Base-by-base conservation (phyloP, 2,329 filamentous ascomycete genomes). In the Fusarium piperis region DNA sequence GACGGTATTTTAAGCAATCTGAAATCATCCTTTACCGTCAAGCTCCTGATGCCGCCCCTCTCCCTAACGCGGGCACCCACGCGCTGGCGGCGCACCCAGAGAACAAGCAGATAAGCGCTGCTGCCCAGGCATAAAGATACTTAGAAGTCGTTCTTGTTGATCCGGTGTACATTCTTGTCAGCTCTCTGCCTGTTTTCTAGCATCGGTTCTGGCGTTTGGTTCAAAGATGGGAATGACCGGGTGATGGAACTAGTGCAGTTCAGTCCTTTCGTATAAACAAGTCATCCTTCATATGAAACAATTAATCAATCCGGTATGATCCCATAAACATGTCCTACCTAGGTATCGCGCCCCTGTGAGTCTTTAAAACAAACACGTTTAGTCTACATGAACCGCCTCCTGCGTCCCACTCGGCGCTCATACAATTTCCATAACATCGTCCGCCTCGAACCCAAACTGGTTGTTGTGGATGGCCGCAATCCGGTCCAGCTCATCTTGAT, bases 1-100 rank as follows among this genome's bases (percentile, higher is more conserved):
- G 96, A 77, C 91, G 96, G 77, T 99, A 99, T 85, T 99, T 99
- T 85, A 99, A 99, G 83, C 96, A 99, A 83, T 98, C 94, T 59
- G 96, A 99, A 84, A 99, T 99, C 80, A 95, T 98, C 65, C 91
- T 99, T 59, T 98, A 93, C 85, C 91, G 96, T 73, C 96, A 98
- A 81, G 87, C 89, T 18, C 89, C 90, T 8, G 89, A 91, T 70
- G 83, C 87, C 26, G 70, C 77, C 4, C 76, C 78, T 33, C 61
- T 78, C 60, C 71, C 74, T 48, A 74, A 73, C 53, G 81, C 83
- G 44, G 83, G 81, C 71, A 81, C 79, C 53, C 83, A 83, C 58
- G 76, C 78, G 58, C 79, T 86, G 39, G 82, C 80, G 36, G 77
- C 79, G 35, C 81, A 83, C n/a, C 82, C 84, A 3, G 85, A 86